Base-by-base conservation (phyloP, 225 moss, liverwort and hornwort genomes). In the Ulota crispa region DNA sequence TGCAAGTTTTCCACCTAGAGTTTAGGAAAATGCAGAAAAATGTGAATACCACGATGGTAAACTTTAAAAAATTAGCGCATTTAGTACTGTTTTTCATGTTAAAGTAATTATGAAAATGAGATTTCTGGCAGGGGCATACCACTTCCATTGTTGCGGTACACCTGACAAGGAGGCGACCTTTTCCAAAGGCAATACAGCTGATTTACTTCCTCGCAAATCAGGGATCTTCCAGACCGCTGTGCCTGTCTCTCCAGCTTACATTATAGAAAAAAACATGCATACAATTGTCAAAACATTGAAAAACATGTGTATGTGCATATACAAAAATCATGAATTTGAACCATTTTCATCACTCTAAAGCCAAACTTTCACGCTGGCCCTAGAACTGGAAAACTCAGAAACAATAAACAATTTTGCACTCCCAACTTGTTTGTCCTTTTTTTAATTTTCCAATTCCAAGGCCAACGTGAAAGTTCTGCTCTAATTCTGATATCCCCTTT, bases 221-320 rank as follows among this genome's bases (percentile, higher is more conserved):
- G 94, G 90, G 71, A 92, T 87, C 82, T 84, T 94, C 91, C 95
- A 95, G 13, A 95, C 75, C 56, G 89, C 86, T 64, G 90, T 92
- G 55, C 93, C 91, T 19, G 87, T 91, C 65, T 92, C 89, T 59
- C 90, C 89, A 62, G 82, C 92, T 92, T 53, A 15, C 4, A 66
- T 71, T 71, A 42, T 45, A 79, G 55, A 55, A 63, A 27, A 63
- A 69, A 59, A 27, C 19, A 69, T 47, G 78, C 7, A 73, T 34
- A 11, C 0, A n/a, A 11, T 30, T 55, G 15, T 70, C 43, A 76
- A 55, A 21, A 57, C 6, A 9, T 23, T 41, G 26, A 28, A 34
- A 24, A n/a, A 9, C 47, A n/a, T 9, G 30, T 41, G 23, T 47
- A 50, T 23, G 9, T 2, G 30, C 0, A 43, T 4, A 57, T 5